Base-by-base conservation (phyloP, 345 rosid species). In the Lenwebbia sp. region DNA sequence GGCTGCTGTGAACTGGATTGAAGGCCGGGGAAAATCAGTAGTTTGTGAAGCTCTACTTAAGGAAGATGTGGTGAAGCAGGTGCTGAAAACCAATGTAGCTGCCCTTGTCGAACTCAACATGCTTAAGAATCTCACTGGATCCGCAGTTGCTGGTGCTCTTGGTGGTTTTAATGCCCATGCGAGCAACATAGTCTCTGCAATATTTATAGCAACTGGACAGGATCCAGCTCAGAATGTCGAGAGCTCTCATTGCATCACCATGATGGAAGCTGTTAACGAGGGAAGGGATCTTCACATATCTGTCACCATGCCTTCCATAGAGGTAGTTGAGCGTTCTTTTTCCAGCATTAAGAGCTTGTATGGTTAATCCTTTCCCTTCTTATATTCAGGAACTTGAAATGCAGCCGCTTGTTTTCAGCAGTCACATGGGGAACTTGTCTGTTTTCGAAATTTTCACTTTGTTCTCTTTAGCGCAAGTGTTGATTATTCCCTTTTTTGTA, bases 131-230 rank as follows among this genome's bases (percentile, higher is more conserved):
- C 94, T 95, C 15, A 65, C 94, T 6, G 95, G 98, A 47, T 94
- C 96, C 26, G 96, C 96, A 33, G 4, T 95, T 83, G 98, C 98
- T 28, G 98, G 98, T 14, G 88, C 95, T 82, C 93, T 95, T 47
- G 98, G 98, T 55, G 98, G 98, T 52, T 95, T 95, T 85, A 95
- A 95, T 86, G 98, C 98, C 41, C 98, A 95, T 52, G 98, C 98
- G 3, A 91, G 94, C 86, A 95, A 95, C 91, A 92, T 94, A 14
- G 98, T 95, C 78, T 92, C 95, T 82, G 98, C 98, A 57, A 81
- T 95, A 81, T 95, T 9, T 70, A 37, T 70, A 70, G 81, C 81
- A 37, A 70, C 81, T 70, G 81, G 81, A 70, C 81, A 70, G 81
- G 81, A 70, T 70, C 81, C 81, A 70, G 81, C 81, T 4, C 81